phyloP scores from a whole-genome alignment of 2,329 filamentous ascomycete genomes.

The Fusarium keratoplasticum region DNA sequence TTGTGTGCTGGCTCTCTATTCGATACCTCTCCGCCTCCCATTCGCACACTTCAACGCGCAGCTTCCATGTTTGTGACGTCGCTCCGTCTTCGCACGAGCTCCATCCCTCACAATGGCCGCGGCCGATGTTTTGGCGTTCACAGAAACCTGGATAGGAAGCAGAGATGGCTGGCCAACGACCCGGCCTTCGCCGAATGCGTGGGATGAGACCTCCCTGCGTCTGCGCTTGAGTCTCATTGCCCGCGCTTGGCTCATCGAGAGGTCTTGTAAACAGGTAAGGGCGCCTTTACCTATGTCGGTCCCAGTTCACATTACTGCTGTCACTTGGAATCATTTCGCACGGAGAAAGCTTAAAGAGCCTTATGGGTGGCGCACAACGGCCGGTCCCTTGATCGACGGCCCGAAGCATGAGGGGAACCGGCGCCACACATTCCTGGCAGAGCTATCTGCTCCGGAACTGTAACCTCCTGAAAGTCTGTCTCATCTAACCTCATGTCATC shows the following conservation, averaged over 20 bases:
- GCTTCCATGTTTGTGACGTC: conserved; percentile 66
- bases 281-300: not conserved
- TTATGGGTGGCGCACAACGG: conserved; percentile 41
- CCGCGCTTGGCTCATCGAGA: conserved; percentile 47
- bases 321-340: conserved; percentile 4
- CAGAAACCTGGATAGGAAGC: conserved; percentile 56
- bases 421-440: conserved; percentile 39
- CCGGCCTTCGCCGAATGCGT: conserved; percentile 46
- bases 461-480: conserved; percentile 33
- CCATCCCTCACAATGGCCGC: conserved; percentile 66
- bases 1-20: conserved; percentile 21
- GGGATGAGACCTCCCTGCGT: conserved; percentile 44
- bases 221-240: conserved; percentile 48
- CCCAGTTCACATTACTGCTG: conserved; percentile 8
- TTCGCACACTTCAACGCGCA: conserved; percentile 38
- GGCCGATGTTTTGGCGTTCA: conserved; percentile 59
- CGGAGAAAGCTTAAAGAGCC: conserved; percentile 31
- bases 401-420: conserved; percentile 37
- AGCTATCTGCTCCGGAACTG: conserved; percentile 23
- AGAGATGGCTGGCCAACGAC: conserved; percentile 52
- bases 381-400: conserved; percentile 38
- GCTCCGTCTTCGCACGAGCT: conserved; percentile 55
- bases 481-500: conserved; percentile 38
- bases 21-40: conserved; percentile 19
- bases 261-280: conserved; percentile 40